phyloP scores from a whole-genome alignment of 2,329 filamentous ascomycete species.

The Xylaria polymorpha region DNA sequence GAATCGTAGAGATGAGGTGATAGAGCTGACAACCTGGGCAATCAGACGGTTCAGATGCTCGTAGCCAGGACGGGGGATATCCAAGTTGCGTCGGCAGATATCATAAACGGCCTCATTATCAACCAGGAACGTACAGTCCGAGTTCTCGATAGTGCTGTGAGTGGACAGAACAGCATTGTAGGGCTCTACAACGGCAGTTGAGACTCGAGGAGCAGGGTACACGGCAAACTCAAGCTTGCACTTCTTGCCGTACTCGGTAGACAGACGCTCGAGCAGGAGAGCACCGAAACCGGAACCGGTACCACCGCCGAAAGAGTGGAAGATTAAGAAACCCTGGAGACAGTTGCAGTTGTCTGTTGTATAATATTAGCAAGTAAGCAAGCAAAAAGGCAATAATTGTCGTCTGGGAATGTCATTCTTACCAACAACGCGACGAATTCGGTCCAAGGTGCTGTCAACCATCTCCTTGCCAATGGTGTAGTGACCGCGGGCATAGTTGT shows the following conservation, averaged over 20 bases:
- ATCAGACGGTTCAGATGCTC: constrained; percentile 80
- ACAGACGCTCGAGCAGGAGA: constrained; percentile 76
- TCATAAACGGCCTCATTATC: constrained; percentile 82
- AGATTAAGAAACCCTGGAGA: constrained; percentile 78
- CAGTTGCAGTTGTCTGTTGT: constrained; percentile 76
- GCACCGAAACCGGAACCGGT: constrained; percentile 79
- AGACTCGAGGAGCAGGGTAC: constrained; percentile 76
- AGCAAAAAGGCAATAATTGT: neutral
- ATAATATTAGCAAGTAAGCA: constrained; percentile 36
- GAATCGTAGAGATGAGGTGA: constrained; percentile 78
- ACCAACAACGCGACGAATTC: constrained; percentile 76
- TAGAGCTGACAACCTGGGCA: constrained; percentile 79
- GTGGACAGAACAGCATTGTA: constrained; percentile 80
- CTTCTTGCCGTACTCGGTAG: constrained; percentile 81
- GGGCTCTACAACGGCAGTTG: constrained; percentile 77
- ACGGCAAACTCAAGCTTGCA: constrained; percentile 80
- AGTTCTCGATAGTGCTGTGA: constrained; percentile 80
- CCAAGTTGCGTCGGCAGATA: constrained; percentile 78
- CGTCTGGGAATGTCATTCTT: constrained; percentile 47
- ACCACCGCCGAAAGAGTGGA: constrained; percentile 80
- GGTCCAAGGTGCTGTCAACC: constrained; percentile 76
- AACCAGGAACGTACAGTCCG: constrained; percentile 82
- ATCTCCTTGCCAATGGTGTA: constrained; percentile 83
- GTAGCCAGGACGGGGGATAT: constrained; percentile 75
- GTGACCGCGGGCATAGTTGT: constrained; percentile 81